These are phyloP conservation scores for Dalbergia oliveri DNA, from an alignment of 306 rosid genomes.

Conservation along the genomic window DNA sequence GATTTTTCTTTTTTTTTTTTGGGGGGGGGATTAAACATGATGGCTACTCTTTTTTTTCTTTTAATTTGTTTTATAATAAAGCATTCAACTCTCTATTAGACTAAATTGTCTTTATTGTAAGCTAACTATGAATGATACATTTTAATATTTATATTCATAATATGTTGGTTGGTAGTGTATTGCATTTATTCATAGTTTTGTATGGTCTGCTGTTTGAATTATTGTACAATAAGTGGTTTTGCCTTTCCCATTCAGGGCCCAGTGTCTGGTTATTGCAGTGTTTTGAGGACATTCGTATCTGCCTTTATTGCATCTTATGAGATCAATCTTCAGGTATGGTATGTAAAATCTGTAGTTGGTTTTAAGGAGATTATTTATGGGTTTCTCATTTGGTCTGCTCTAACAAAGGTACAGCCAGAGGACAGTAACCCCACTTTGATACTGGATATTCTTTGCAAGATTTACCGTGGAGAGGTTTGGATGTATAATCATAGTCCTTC, in stretches of 20 bases:
- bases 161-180: background rate
- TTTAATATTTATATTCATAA: slow-evolving; percentile 33
- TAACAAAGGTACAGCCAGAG: slow-evolving; percentile 66
- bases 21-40: slow-evolving; percentile 32
- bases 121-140: slow-evolving; percentile 15
- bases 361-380: slow-evolving; percentile 26
- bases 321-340: slow-evolving; percentile 79
- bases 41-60: background rate
- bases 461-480: slow-evolving; percentile 97
- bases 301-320: slow-evolving; percentile 96
- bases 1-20: slow-evolving; percentile 29
- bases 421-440: slow-evolving; percentile 66
- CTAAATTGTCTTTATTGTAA: slow-evolving; percentile 17
- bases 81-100: slow-evolving; percentile 17
- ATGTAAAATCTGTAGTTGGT: slow-evolving; percentile 37
- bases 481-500: slow-evolving; percentile 55
- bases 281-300: slow-evolving; percentile 86
- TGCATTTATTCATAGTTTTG: slow-evolving; percentile 1
- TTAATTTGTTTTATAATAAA: slow-evolving; percentile 32
- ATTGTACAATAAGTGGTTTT: slow-evolving; percentile 23
- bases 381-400: slow-evolving; percentile 56
- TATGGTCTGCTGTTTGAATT: slow-evolving; percentile 35
- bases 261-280: slow-evolving; percentile 83
- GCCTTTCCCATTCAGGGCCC: slow-evolving; percentile 65
- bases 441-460: slow-evolving; percentile 88